Percentiles rank a stretch among this genome's conserved stretches.
Evolutionary conservation across 768 basidiomycete genomes (phyloP).

Genomic region (Tylopilus balloui): DNA sequence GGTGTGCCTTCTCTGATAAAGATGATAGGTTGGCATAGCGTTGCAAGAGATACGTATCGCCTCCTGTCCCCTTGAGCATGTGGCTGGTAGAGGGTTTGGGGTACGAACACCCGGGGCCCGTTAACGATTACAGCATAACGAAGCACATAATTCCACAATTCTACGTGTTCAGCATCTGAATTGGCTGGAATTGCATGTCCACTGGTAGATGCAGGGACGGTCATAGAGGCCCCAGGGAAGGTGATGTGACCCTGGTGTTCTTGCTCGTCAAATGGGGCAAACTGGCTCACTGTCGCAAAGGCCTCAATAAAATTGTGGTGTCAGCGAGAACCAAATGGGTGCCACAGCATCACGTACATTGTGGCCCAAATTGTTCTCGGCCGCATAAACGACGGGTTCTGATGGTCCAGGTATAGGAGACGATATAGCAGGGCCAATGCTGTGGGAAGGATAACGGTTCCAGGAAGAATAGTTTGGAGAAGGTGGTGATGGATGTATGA

Average conservation of each 20-base stretch:
- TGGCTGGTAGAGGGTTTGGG: constrained; percentile 65
- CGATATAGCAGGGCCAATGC: not conserved
- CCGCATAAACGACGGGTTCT: not conserved
- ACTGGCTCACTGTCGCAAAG: not conserved
- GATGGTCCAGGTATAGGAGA: not conserved
- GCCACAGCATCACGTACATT: constrained; percentile 6
- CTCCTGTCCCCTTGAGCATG: constrained; percentile 66
- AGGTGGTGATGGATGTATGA: not conserved
- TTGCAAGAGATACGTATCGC: constrained; percentile 64
- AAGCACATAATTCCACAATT: not conserved
- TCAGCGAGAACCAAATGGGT: not conserved
- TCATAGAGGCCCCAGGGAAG: not conserved
- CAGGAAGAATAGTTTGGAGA: not conserved
- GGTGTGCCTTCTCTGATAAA: constrained; percentile 50
- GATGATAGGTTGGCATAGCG: constrained; percentile 54
- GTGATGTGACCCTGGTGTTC: not conserved
- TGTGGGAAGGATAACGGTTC: not conserved
- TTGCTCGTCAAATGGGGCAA: not conserved
- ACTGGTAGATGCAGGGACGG: not conserved
- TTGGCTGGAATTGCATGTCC: not conserved
- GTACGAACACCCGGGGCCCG: constrained; percentile 46
- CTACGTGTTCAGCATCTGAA: not conserved
- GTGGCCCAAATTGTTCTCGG: not conserved
- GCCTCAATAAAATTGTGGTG: not conserved
- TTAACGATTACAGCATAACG: constrained; percentile 19